Evolutionary conservation across 768 basidiomycete species (phyloP).

Genomic region (Nidula microcarpa): DNA sequence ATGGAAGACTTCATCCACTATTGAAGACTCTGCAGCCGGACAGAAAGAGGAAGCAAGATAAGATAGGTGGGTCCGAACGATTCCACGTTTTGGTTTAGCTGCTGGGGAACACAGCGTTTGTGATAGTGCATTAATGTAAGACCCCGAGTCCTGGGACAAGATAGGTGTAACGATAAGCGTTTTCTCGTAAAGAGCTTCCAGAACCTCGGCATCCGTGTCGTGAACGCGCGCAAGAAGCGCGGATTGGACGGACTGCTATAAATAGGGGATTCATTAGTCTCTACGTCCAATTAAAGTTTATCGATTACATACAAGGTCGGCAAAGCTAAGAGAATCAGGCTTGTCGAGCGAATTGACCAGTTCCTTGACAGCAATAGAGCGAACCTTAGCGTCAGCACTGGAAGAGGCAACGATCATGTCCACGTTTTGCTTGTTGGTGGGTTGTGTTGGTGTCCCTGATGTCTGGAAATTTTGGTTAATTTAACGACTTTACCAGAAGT

Average conservation of each 20-base stretch:
- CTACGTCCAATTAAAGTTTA: not conserved
- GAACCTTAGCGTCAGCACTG: conserved; percentile 57
- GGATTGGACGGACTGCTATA: conserved; percentile 29
- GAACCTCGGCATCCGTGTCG: conserved; percentile 58
- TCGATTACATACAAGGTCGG: conserved; percentile 38
- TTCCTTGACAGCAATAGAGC: conserved; percentile 55
- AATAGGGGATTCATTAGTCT: not conserved
- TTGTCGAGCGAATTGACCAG: conserved; percentile 38
- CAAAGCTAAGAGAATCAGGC: conserved; percentile 17
- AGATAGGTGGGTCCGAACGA: conserved; percentile 51
- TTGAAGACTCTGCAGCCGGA: conserved; percentile 14
- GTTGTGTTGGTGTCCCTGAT: not conserved
- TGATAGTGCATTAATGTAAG: conserved; percentile 45
- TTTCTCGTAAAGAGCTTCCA: conserved; percentile 64
- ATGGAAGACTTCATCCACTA: conserved; percentile 37
- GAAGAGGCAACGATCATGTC: conserved; percentile 55
- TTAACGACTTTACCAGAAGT: not conserved
- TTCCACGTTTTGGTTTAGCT: conserved; percentile 45
- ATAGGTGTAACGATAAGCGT: conserved; percentile 43
- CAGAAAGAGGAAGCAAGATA: conserved; percentile 54
- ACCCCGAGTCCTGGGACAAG: conserved; percentile 33
- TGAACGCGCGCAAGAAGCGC: conserved; percentile 67
- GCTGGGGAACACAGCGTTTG: conserved; percentile 26
- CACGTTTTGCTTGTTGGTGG: conserved; percentile 18
- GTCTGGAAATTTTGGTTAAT: not conserved